Base-by-base conservation (phyloP, 441 rosid species). In the Populus hybrid region DNA sequence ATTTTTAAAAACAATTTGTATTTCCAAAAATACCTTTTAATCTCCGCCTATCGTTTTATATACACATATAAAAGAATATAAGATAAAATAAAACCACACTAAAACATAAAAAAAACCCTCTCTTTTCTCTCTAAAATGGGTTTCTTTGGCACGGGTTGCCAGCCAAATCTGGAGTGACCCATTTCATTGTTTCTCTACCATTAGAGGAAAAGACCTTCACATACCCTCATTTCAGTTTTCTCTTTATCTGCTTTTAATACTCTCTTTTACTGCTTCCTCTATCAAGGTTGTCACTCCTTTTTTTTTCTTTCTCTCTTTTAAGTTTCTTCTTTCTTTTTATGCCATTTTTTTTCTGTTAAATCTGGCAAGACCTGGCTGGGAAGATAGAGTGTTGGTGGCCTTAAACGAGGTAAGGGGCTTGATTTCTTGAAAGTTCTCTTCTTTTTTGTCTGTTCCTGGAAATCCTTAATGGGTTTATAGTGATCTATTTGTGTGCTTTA, bases 81-180 rank as follows among this genome's bases (percentile, higher is more conserved):
- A 71, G 1, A 34, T 34, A 10, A 32, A 46, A 28, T 28, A 28
- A 28, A 28, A 28, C 30, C 30, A 28, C 2, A 28, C 30, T 28
- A 8, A n/a, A 6, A 4, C 5, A 26, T 75, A 0, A 9, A 38
- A 71, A 28, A 30, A 19, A 11, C 57, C 78, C 76, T 32, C 18
- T 28, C 23, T 72, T 50, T 32, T 30, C 68, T 72, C 28, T 71
- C 77, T 69, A 35, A 42, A 78, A 71, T 72, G 80, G 80, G 78
- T 80, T 71, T 78, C 77, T 67, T 71, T 35, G 81, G 73, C 78
- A 36, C 40, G 82, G 84, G 40, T 84, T 80, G 23, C 69, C 57
- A 73, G 73, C 83, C 85, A 71, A 86, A 82, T 87, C 87, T 82
- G 71, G 77, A 77, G 82, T 66, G 40, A 83, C 88, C 87, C 87